Evolutionary conservation across 1,139 yeast species (phyloP).

Genomic region (Pichia inconspicua): DNA sequence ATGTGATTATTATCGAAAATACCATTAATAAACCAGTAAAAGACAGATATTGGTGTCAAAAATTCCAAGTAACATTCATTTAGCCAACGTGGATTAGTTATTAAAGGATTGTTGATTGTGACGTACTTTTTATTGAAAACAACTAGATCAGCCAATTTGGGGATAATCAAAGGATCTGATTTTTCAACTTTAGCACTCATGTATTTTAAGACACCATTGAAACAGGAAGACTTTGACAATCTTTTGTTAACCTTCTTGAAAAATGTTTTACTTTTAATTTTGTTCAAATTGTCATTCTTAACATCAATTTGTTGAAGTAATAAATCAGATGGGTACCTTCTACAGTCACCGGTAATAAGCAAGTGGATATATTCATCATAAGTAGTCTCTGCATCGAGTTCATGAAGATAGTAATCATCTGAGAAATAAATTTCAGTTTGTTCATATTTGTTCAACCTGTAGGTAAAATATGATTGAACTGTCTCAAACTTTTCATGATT

Average conservation of each 20-base stretch:
- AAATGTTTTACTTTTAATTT: too few species aligned
- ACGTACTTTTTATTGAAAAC: not conserved
- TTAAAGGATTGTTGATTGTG: not conserved
- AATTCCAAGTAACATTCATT: not conserved
- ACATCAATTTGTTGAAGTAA: not conserved
- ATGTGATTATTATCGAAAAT: not conserved
- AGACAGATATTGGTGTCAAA: not conserved
- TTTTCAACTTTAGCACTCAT: not conserved
- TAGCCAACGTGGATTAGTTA: not conserved
- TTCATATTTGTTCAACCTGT: constrained; percentile 1
- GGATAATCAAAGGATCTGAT: not conserved
- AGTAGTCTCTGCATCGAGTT: not conserved
- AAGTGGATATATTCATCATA: constrained; percentile 1
- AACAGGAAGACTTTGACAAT: not conserved
- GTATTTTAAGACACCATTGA: too few species aligned
- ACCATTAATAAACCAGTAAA: not conserved
- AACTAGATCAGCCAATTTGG: not conserved
- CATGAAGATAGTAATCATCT: constrained; percentile 2
- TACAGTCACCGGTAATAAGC: constrained; percentile 1
- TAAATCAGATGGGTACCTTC: not conserved
- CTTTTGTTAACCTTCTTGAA: not conserved
- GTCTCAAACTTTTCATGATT: not conserved
- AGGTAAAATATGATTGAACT: not conserved
- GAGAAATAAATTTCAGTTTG: constrained; percentile 1
- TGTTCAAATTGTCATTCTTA: not conserved